These are phyloP conservation scores for Lasiosphaeria ovina DNA, from an alignment of 495 filamentous ascomycete genomes.

Conservation along the genomic window DNA sequence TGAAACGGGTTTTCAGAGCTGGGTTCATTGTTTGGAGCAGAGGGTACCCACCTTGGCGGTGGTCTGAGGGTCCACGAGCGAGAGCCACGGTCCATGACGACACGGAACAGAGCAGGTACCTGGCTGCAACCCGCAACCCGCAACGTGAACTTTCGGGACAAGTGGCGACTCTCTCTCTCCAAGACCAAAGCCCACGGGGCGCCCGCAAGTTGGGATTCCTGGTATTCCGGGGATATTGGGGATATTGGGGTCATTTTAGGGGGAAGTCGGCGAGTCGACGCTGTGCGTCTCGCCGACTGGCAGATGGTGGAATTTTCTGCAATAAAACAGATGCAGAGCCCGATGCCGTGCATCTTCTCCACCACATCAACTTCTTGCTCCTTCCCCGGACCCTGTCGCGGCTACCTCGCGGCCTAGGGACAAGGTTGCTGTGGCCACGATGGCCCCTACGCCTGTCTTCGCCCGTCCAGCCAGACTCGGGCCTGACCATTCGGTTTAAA, in stretches of 20 bases:
- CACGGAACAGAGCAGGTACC: not conserved
- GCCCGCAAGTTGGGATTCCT: not conserved
- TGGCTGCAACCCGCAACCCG: not conserved
- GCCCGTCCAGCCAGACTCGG: not conserved
- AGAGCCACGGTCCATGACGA: not conserved
- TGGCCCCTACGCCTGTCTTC: not conserved
- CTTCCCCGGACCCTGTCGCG: not conserved
- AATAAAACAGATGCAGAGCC: not conserved
- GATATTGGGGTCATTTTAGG: not conserved
- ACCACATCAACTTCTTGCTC: not conserved
- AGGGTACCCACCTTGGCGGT: not conserved
- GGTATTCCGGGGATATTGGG: not conserved
- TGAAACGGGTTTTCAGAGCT: too few relatives aligned
- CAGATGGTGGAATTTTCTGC: not conserved
- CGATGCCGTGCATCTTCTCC: not conserved
- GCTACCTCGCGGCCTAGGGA: not conserved
- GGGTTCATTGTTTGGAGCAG: too few relatives aligned
- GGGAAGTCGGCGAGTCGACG: not conserved
- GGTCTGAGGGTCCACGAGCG: not conserved
- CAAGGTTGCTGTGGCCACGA: not conserved
- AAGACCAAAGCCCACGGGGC: not conserved
- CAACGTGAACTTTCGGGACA: not conserved
- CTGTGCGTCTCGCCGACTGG: not conserved
- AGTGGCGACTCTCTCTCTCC: not conserved
- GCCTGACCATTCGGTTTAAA: not conserved